Evolutionary conservation across 2,329 filamentous ascomycete genomes (phyloP).

Genomic region (Nothomitra cinnamomea): DNA sequence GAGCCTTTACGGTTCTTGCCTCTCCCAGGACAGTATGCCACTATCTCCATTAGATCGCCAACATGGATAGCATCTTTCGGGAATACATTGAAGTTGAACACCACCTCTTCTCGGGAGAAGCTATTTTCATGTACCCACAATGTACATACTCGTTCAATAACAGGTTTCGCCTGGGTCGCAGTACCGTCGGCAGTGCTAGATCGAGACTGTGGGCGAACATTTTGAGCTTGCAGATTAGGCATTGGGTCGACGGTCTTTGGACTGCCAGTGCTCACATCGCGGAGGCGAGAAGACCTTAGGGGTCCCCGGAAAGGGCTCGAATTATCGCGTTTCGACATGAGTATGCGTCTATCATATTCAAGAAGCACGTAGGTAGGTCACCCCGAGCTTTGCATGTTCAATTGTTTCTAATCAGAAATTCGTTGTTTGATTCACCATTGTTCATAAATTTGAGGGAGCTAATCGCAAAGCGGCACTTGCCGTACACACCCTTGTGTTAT

Average conservation of each 20-base stretch:
- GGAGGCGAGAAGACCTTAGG: conserved; percentile 16
- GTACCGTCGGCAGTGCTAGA: background rate
- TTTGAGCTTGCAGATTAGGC: background rate
- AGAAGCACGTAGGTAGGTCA: background rate
- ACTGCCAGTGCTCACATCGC: conserved; percentile 18
- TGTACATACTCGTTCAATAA: conserved; percentile 20
- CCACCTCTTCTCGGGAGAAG: conserved; percentile 60
- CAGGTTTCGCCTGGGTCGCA: background rate
- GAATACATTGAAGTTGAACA: conserved; percentile 60
- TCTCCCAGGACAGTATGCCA: conserved; percentile 29
- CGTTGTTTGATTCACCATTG: background rate
- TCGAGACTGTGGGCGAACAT: background rate
- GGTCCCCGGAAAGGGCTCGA: conserved; percentile 11
- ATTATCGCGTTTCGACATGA: background rate
- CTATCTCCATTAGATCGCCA: conserved; percentile 57
- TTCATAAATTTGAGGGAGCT: background rate
- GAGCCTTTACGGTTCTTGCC: conserved; percentile 11
- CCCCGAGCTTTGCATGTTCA: background rate
- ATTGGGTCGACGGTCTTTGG: conserved; percentile 10
- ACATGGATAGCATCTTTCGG: conserved; percentile 42
- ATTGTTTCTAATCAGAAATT: background rate
- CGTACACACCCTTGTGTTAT: background rate
- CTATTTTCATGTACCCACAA: conserved; percentile 52
- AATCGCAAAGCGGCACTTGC: background rate
- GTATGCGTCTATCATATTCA: background rate